Conservation (phyloP, 805 yeast genomes). For the Pichia gijzeniarum region DNA sequence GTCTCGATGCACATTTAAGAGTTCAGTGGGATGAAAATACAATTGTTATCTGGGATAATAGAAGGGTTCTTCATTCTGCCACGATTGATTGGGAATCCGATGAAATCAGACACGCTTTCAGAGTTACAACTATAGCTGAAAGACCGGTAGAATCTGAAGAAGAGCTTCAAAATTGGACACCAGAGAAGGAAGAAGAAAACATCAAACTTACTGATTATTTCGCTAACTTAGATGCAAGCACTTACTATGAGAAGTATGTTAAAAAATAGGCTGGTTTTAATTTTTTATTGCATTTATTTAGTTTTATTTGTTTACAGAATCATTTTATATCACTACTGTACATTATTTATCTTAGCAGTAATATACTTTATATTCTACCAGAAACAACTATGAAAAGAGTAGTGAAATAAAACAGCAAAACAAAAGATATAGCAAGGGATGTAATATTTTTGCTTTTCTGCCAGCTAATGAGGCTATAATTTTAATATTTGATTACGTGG, state of each 20-base stretch:
- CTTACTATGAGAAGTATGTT: constrained; percentile 14
- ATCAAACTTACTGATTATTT: constrained; percentile 15
- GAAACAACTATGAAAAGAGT: no score
- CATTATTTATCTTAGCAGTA: no score
- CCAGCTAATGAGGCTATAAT: no score
- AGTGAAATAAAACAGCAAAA: no score
- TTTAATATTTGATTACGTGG: no score
- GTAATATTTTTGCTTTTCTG: no score
- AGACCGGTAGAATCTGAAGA: constrained; percentile 41
- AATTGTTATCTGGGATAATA: constrained; percentile 74
- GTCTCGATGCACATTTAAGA: constrained; percentile 58
- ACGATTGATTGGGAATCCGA: constrained; percentile 65
- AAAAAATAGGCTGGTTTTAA: no score
- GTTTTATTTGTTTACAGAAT: no score
- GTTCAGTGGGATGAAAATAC: constrained; percentile 66
- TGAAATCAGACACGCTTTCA: constrained; percentile 60
- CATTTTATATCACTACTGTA: no score
- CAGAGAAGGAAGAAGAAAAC: constrained; percentile 21
- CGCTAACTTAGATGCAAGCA: constrained; percentile 15
- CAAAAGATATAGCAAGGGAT: no score
- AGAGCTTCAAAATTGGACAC: constrained; percentile 27
- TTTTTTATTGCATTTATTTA: no score
- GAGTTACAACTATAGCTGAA: constrained; percentile 70
- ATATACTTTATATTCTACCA: no score
- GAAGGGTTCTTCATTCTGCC: constrained; percentile 63